Base-by-base conservation (phyloP, 2,329 filamentous ascomycete genomes). In the Cytospora piceicola region DNA sequence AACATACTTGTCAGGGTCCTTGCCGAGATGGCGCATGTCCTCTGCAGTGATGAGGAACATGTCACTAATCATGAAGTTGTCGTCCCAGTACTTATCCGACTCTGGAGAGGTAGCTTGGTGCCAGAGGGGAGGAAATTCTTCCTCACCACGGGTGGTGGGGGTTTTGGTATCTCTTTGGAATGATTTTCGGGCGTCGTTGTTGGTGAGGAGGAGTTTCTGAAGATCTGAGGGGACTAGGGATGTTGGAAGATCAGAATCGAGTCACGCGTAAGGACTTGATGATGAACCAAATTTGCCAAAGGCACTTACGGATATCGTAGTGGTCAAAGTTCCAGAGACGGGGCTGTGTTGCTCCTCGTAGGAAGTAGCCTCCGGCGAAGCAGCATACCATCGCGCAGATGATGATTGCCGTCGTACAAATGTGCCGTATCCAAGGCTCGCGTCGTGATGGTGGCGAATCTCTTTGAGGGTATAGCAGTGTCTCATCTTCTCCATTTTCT, bases 21-120 rank as follows among this genome's bases (percentile, higher is more conserved):
- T 61, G 58, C 58, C 58, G 22, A 53, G 22, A 1, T 46, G 58
- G 7, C 46, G 58, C 49, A 61, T 61, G 46, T 61, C 49, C 9
- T 61, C 24, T 22, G 58, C 49, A 4, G 58, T 61, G 46, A 61
- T 61, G 22, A 61, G 58, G 49, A 61, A 61, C 58, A 53, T 39
- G 49, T 61, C 58, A 22, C 15, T 39, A 30, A 61, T 53, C 58
- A 61, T 61, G 58, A 61, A 61, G 46, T 53, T 34, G 30, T 53
- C 49, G 49, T 61, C 3, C 58, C 58, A 61, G 17, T 61, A 61
- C 49, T 61, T 53, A 22, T 61, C 58, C 2, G 58, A 53, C 22
- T 27, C 32, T 20, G 49, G 46, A 29, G 46, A 29, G 22, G 49
- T 46, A 3, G 58, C 46, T 11, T 61, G 58, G 32, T 61, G 58